Evolutionary conservation across 2,329 filamentous ascomycete species (phyloP).

Genomic region (Fusarium pseudograminearum): DNA sequence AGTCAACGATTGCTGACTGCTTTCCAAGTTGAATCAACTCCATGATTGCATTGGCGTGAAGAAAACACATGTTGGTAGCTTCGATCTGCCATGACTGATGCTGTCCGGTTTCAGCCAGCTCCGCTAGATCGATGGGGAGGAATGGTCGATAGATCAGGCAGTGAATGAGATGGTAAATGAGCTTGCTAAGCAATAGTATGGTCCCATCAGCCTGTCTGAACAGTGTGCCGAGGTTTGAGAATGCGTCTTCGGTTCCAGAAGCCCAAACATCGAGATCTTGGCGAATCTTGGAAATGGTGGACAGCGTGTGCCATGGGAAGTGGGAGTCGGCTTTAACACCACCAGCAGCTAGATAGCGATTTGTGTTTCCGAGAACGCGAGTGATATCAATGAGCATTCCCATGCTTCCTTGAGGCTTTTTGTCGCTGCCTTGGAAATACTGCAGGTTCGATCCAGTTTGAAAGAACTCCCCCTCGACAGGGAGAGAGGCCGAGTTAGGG

Average conservation of each 20-base stretch:
- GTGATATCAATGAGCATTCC: conserved; percentile 88
- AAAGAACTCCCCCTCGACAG: conserved; percentile 83
- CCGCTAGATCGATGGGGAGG: conserved; percentile 83
- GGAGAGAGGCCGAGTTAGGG: conserved; percentile 68
- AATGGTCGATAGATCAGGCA: conserved; percentile 90
- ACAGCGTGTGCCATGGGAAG: conserved; percentile 90
- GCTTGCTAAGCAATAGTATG: conserved; percentile 82
- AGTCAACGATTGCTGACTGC: conserved; percentile 80
- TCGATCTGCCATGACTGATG: conserved; percentile 95
- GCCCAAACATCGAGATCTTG: conserved; percentile 89
- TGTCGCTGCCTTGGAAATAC: conserved; percentile 75
- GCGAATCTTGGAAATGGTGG: conserved; percentile 86
- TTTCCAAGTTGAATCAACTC: conserved; percentile 84
- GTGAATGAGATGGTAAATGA: conserved; percentile 88
- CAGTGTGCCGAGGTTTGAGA: conserved; percentile 78
- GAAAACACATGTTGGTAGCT: conserved; percentile 86
- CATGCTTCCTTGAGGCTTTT: conserved; percentile 78
- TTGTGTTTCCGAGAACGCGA: conserved; percentile 84
- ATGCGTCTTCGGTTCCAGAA: conserved; percentile 81
- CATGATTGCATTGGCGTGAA: conserved; percentile 88
- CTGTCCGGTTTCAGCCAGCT: conserved; percentile 82
- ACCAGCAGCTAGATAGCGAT: conserved; percentile 84
- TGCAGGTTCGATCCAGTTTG: conserved; percentile 82
- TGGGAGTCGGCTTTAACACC: conserved; percentile 91
- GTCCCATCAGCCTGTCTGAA: conserved; percentile 85